Percentiles rank a stretch among this genome's conserved stretches.
Conservation (phyloP, 73 alveolate species). For the Durusdinium trenchii region DNA sequence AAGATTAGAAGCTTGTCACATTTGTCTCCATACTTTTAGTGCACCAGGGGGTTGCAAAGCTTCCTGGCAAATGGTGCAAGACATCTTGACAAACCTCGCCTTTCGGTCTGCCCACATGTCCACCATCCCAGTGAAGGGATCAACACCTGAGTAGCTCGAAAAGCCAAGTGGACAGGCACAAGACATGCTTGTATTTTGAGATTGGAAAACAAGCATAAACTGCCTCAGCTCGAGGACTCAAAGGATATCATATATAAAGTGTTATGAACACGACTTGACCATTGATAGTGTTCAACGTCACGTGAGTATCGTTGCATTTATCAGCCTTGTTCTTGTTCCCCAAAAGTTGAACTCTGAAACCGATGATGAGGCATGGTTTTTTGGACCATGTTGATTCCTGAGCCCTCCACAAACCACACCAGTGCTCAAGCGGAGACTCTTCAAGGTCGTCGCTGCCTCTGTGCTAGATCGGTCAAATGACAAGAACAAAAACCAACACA, state of each 20-base stretch:
- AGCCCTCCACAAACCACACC: conserved; percentile 11
- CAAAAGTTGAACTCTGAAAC: background rate
- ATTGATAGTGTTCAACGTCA: background rate
- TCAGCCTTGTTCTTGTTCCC: background rate
- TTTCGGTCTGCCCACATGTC: conserved; percentile 58
- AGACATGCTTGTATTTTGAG: too few relatives aligned
- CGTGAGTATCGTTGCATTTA: too few relatives aligned
- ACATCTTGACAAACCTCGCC: background rate
- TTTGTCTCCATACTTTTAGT: too few relatives aligned
- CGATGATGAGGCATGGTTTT: background rate
- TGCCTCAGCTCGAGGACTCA: too few relatives aligned
- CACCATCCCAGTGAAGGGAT: conserved; percentile 52
- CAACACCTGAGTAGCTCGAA: too few relatives aligned
- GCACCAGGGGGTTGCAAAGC: too few relatives aligned
- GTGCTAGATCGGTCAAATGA: too few relatives aligned
- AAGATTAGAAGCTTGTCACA: too few relatives aligned
- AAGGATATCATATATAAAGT: background rate
- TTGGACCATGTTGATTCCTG: background rate
- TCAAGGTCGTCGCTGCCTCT: conserved; percentile 9
- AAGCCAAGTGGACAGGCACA: too few relatives aligned
- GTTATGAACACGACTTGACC: background rate
- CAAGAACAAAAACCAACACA: too few relatives aligned
- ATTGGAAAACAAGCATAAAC: too few relatives aligned
- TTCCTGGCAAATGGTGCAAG: too few relatives aligned
- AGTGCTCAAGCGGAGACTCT: background rate